These are phyloP conservation scores for Tieghemostelium lacteum DNA, from an alignment of 78 protist species.

Conservation along the genomic window DNA sequence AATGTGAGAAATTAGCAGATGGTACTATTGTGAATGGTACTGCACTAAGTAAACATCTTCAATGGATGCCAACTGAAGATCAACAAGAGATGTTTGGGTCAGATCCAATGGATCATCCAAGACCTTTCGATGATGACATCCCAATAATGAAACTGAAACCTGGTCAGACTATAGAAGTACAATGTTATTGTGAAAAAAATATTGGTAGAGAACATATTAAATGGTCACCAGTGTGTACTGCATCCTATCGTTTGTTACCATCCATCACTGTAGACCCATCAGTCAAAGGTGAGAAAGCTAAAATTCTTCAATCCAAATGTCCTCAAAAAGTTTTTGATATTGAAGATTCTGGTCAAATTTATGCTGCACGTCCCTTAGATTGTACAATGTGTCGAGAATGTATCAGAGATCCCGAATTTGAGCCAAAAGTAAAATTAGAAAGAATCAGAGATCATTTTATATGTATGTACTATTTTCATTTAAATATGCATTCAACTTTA, in stretches of 20 bases:
- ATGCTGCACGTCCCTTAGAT: slow-evolving; percentile 76
- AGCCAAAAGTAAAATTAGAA: slow-evolving; percentile 58
- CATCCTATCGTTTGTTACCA: slow-evolving; percentile 95
- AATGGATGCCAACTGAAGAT: slow-evolving; percentile 92
- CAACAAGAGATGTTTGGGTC: slow-evolving; percentile 71
- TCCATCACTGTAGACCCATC: slow-evolving; percentile 24
- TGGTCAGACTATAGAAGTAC: slow-evolving; percentile 83
- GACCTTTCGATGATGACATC: slow-evolving; percentile 93
- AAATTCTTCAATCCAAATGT: slow-evolving; percentile 74
- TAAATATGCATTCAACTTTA: no score
- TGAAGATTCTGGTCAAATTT: slow-evolving; percentile 82
- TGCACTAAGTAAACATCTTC: slow-evolving; percentile 58
- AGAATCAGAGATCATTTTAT: slow-evolving; percentile 93
- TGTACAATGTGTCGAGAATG: slow-evolving; percentile 96
- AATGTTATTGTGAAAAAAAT: slow-evolving; percentile 83
- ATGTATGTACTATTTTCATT: slow-evolving; percentile 75
- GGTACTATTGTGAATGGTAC: slow-evolving; percentile 63
- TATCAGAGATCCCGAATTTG: slow-evolving; percentile 82
- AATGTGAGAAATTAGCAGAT: slow-evolving; percentile 51
- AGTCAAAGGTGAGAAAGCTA: slow-evolving; percentile 85
- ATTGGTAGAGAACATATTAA: slow-evolving; percentile 96
- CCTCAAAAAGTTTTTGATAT: slow-evolving; percentile 93
- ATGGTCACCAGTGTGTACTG: slow-evolving; percentile 98
- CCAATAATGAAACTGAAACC: slow-evolving; percentile 92
- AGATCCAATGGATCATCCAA: slow-evolving; percentile 47